Percentiles rank a stretch among this genome's conserved stretches.
phyloP scores from a whole-genome alignment of 164 flowering plant species.

The Vitis vinifera region DNA sequence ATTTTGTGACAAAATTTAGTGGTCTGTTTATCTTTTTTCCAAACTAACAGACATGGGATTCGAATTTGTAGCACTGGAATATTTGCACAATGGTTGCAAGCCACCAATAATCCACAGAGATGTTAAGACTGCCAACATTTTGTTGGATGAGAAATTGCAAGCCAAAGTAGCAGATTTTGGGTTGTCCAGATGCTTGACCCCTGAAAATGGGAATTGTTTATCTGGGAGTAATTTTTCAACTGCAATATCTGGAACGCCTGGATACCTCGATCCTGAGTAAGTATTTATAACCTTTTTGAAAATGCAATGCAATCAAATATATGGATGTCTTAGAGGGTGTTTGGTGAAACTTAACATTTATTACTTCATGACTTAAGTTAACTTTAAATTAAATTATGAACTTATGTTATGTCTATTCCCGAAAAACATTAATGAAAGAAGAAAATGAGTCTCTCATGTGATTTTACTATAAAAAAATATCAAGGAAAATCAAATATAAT shows the following conservation, averaged over 20 bases:
- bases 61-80: conserved; percentile 46
- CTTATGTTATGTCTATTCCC: too few species aligned
- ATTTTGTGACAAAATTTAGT: too few species aligned
- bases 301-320: too few species aligned
- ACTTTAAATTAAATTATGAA: too few species aligned
- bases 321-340: too few species aligned
- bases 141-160: conserved; percentile 35
- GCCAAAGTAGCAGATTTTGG: conserved; percentile 65
- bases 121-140: conserved; percentile 50
- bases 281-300: conserved; percentile 2
- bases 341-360: too few species aligned
- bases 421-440: not conserved
- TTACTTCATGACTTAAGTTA: too few species aligned
- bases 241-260: conserved; percentile 47
- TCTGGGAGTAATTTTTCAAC: conserved; percentile 9
- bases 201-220: conserved; percentile 25
- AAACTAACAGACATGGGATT: not conserved
- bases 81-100: conserved; percentile 47
- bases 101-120: conserved; percentile 63
- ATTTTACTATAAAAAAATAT: too few species aligned
- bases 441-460: too few species aligned
- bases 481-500: too few species aligned
- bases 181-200: conserved; percentile 33
- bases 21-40: not conserved
- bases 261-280: conserved; percentile 68